Evolutionary conservation across 192 early-diverging fungal genomes (phyloP).

Genomic region (Coemansia asiatica): DNA sequence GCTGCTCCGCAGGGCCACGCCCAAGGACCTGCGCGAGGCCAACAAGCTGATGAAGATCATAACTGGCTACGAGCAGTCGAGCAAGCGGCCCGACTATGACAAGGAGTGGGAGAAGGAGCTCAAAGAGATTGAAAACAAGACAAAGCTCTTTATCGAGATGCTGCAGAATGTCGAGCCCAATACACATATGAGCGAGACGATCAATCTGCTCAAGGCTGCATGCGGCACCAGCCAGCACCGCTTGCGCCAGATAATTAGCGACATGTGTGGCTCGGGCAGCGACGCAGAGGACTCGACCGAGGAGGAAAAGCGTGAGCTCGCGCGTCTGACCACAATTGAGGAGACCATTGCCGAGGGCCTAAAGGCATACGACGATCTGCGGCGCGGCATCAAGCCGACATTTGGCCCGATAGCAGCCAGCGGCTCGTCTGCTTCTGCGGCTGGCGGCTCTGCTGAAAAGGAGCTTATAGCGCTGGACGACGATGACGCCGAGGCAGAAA

Average conservation of each 20-base stretch:
- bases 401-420: not conserved
- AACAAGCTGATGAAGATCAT: constrained; percentile 98
- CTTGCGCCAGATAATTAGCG: constrained; percentile 43
- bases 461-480: constrained; percentile 8
- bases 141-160: constrained; percentile 76
- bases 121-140: constrained; percentile 76
- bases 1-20: constrained; percentile 89
- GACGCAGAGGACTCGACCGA: not conserved
- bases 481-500: not conserved
- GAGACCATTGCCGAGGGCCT: constrained; percentile 43
- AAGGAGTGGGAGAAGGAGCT: constrained; percentile 78
- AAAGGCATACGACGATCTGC: constrained; percentile 31
- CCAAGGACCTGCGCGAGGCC: constrained; percentile 90
- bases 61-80: constrained; percentile 84
- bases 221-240: constrained; percentile 40
- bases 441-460: not conserved
- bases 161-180: constrained; percentile 68
- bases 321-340: constrained; percentile 40
- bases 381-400: constrained; percentile 26
- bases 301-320: constrained; percentile 30
- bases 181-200: constrained; percentile 44
- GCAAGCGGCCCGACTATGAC: constrained; percentile 71
- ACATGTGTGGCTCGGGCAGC: constrained; percentile 7
- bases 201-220: constrained; percentile 35
- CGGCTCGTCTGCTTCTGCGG: not conserved